Conservation (phyloP, 192 early-diverging fungal genomes). For the Entomortierella chlamydospora region DNA sequence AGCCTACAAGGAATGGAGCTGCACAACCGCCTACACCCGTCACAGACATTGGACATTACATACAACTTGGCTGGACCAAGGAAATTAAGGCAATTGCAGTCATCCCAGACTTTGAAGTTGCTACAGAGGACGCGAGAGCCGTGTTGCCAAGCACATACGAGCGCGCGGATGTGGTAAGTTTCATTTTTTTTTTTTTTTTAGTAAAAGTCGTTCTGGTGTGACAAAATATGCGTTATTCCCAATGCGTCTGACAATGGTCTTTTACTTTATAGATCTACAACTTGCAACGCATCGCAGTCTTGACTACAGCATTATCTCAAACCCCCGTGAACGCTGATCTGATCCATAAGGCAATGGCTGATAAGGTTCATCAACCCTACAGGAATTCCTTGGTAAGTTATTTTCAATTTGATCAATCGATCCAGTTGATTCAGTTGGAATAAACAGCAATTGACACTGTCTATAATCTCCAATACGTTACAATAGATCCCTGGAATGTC, state of each 20-base stretch:
- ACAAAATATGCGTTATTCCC: neutral
- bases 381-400: constrained; percentile 84
- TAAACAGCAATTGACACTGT: no score
- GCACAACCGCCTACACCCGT: constrained; percentile 64
- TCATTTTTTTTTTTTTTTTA: neutral
- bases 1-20: constrained; percentile 53
- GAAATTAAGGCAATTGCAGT: constrained; percentile 81
- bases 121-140: constrained; percentile 90
- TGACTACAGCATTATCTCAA: constrained; percentile 83
- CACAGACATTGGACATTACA: constrained; percentile 73
- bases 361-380: constrained; percentile 97
- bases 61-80: constrained; percentile 74
- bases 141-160: constrained; percentile 85
- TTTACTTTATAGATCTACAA: constrained; percentile 75
- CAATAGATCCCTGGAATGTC: constrained; percentile 85
- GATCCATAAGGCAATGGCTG: constrained; percentile 94
- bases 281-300: constrained; percentile 93
- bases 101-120: constrained; percentile 92
- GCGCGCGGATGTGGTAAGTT: constrained; percentile 81
- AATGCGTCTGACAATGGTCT: neutral
- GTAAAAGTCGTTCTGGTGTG: constrained; percentile 1
- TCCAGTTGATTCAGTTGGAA: no score
- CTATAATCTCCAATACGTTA: neutral
- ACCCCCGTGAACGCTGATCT: constrained; percentile 79
- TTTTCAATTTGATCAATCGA: neutral